Conservation (phyloP, 1,284 basidiomycete genomes). For the Trametes versicolor region DNA sequence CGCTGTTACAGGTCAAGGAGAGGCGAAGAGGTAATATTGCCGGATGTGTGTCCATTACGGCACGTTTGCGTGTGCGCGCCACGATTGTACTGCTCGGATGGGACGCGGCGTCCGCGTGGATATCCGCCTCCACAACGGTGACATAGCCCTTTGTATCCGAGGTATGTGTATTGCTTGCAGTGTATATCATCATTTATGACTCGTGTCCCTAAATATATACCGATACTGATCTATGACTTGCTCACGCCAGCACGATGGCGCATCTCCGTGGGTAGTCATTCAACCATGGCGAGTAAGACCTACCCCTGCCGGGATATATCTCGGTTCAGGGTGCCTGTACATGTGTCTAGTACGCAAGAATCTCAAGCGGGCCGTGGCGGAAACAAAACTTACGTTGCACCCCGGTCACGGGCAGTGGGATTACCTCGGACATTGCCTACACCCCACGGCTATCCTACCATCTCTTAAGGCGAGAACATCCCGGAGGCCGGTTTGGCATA, state of each 20-base stretch:
- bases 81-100: slow-evolving; percentile 10
- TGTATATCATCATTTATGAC: not conserved
- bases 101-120: not conserved
- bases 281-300: not conserved
- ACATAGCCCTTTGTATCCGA: too few species aligned
- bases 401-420: not conserved
- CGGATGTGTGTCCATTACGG: slow-evolving; percentile 1
- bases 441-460: not conserved
- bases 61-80: not conserved
- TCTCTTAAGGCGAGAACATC: not conserved
- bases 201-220: too few species aligned
- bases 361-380: not conserved
- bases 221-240: not conserved
- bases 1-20: too few species aligned
- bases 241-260: not conserved
- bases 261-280: not conserved
- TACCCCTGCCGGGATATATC: slow-evolving; percentile 7
- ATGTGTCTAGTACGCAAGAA: not conserved
- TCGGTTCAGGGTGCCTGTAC: slow-evolving; percentile 7
- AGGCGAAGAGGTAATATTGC: too few species aligned
- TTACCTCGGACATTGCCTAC: slow-evolving; percentile 1
- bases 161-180: not conserved
- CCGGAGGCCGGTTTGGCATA: too few species aligned
- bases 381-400: too few species aligned
- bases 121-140: slow-evolving; percentile 1